Conservation (phyloP, 208 protist genomes). For the Wallacemonas collosoma region DNA sequence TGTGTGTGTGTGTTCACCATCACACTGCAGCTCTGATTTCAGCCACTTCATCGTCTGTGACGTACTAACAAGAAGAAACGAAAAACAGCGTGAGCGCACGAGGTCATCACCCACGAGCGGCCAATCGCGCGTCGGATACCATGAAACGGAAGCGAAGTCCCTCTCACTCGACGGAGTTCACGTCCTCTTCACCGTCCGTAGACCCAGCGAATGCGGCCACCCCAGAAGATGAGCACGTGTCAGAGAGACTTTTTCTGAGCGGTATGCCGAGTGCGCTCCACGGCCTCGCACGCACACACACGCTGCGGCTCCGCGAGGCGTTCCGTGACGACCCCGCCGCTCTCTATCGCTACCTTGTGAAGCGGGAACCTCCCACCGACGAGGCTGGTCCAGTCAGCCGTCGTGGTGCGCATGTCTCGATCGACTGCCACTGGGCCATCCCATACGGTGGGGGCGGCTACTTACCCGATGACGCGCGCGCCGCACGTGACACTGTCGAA, state of each 20-base stretch:
- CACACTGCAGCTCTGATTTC: constrained; percentile 1
- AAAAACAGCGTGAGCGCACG: too few relatives aligned
- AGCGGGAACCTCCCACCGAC: neutral
- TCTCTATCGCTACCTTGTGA: constrained; percentile 13
- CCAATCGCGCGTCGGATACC: too few relatives aligned
- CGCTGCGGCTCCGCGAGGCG: neutral
- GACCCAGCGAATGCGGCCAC: neutral
- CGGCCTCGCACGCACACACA: neutral
- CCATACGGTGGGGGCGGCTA: constrained; percentile 9
- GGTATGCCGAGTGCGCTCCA: neutral
- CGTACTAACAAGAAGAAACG: too few relatives aligned
- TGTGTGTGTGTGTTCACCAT: constrained; percentile 3
- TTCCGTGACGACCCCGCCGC: neutral
- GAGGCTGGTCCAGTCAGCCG: neutral
- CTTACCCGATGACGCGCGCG: neutral
- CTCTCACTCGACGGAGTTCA: too few relatives aligned
- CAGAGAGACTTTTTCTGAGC: neutral
- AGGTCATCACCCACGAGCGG: too few relatives aligned
- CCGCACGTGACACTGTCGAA: neutral
- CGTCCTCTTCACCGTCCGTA: neutral
- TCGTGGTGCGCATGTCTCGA: neutral
- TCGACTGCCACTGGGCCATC: neutral
- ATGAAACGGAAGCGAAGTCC: too few relatives aligned
- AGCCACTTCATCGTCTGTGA: too few relatives aligned
- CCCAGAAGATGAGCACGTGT: too few relatives aligned